Base-by-base conservation (phyloP, 805 yeast genomes). In the Blastobotrys americana region DNA sequence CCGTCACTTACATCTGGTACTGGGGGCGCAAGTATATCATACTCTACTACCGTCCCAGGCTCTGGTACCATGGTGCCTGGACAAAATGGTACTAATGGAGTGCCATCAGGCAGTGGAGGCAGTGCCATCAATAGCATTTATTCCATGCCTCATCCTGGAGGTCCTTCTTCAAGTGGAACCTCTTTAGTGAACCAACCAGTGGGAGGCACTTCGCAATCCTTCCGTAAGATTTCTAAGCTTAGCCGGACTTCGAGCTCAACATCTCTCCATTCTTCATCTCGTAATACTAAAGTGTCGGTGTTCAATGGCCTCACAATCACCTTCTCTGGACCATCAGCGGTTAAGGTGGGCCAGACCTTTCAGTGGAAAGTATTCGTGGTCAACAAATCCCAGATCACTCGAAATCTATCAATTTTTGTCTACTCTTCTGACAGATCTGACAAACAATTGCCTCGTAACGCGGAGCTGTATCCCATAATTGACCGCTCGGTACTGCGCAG, bases 321-420 rank as follows among this genome's bases (percentile, higher is more conserved):
- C 2, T 76, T 84, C 46, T 67, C 73, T 3, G 93, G 94, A 0
- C 74, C 76, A 8, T 73, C 82, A 4, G 68, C 71, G 34, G 78
- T 82, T 3, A 67, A 69, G 51, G 61, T 81, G 6, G 90, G 93
- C 2, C 72, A 76, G 34, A 67, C 70, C 2, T 76, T 76, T 57
- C 72, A 68, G 43, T 80, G 89, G 84, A 71, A 71, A 39, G 68
- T 84, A 10, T 83, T 78, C 53, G 78, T 82, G 1, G 72, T 82
- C 42, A 84, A 84, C 64, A 71, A 71, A 48, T 73, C 84, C 1
- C 52, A 62, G n/a, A 69, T 69, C 19, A 57, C 69, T 15, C 62
- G 82, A 48, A 73, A 76, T 43, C 58, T 83, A 38, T 69, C 84
- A 3, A 63, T 84, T 43, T 68, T 65, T 43, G 64, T 71, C 37